Evolutionary conservation across 2,329 filamentous ascomycete species (phyloP).

Genomic region (Fusarium vanettenii): DNA sequence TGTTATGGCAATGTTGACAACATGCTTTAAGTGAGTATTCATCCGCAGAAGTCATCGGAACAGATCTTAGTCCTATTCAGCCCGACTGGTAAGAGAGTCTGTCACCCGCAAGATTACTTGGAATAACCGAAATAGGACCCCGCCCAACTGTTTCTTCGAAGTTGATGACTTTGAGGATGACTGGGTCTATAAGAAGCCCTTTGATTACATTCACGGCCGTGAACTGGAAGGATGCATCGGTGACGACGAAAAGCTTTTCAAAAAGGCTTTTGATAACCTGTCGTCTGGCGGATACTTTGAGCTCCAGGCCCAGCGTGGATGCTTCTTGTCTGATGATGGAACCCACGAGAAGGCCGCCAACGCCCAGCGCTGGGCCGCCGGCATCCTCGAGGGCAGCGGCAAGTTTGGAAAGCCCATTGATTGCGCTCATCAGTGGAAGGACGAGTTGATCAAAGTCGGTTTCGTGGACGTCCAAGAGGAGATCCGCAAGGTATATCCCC

Average conservation of each 20-base stretch:
- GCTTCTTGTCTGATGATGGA: conserved; percentile 12
- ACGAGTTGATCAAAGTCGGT: background rate
- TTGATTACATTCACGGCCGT: conserved; percentile 23
- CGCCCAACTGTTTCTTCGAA: conserved; percentile 24
- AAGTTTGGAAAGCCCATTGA: conserved; percentile 26
- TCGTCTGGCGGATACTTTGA: conserved; percentile 10
- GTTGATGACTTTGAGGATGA: conserved; percentile 25
- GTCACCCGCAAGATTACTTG: accelerated
- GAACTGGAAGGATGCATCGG: conserved; percentile 20
- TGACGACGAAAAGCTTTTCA: background rate
- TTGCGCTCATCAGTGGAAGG: conserved; percentile 9
- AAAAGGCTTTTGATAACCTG: background rate
- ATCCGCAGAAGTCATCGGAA: background rate
- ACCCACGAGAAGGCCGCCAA: conserved; percentile 6
- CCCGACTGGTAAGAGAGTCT: background rate
- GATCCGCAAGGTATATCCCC: background rate
- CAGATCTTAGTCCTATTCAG: background rate
- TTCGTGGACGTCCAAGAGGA: background rate
- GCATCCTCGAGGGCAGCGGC: conserved; percentile 1
- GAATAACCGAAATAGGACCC: background rate
- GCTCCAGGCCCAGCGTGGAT: conserved; percentile 4
- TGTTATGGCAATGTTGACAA: accelerated
- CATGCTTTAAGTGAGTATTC: background rate
- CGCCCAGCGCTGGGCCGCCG: conserved; percentile 9
- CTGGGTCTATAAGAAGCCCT: conserved; percentile 12